Conservation (phyloP, 2,329 filamentous ascomycete species). For the Beauveria sp. region DNA sequence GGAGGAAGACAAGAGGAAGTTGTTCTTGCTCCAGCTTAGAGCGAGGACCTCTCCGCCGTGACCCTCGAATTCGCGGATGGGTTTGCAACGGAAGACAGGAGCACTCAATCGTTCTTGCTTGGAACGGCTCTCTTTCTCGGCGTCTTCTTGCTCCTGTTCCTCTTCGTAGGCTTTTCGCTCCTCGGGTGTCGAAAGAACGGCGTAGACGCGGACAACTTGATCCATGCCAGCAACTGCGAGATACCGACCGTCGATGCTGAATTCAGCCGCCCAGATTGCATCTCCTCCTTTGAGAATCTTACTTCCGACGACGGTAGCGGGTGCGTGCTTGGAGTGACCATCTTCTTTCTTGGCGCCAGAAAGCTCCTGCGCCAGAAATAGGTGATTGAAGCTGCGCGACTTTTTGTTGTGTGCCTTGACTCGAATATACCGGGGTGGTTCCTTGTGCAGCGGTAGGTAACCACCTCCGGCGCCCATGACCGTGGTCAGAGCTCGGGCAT, state of each 20-base stretch:
- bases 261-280: conserved; percentile 87
- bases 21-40: conserved; percentile 98
- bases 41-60: conserved; percentile 84
- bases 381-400: conserved; percentile 69
- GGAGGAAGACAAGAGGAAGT: conserved; percentile 88
- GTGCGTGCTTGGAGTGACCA: conserved; percentile 22
- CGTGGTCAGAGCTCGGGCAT: conserved; percentile 75
- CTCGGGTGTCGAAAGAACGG: conserved; percentile 73
- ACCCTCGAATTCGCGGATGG: conserved; percentile 70
- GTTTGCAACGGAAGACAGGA: conserved; percentile 78
- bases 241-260: conserved; percentile 86
- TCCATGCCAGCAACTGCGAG: conserved; percentile 91
- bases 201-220: conserved; percentile 77
- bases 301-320: conserved; percentile 31
- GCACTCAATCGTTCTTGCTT: conserved; percentile 65
- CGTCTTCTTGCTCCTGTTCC: conserved; percentile 45
- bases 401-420: conserved; percentile 77
- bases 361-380: conserved; percentile 92
- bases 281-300: conserved; percentile 42
- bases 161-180: conserved; percentile 69
- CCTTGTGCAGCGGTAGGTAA: conserved; percentile 80
- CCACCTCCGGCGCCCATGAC: conserved; percentile 59
- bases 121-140: conserved; percentile 22
- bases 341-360: conserved; percentile 43
- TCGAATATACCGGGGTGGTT: conserved; percentile 85